These are phyloP conservation scores for Scedosporium minutisporum DNA, from an alignment of 2,329 filamentous ascomycete species.

Conservation along the genomic window DNA sequence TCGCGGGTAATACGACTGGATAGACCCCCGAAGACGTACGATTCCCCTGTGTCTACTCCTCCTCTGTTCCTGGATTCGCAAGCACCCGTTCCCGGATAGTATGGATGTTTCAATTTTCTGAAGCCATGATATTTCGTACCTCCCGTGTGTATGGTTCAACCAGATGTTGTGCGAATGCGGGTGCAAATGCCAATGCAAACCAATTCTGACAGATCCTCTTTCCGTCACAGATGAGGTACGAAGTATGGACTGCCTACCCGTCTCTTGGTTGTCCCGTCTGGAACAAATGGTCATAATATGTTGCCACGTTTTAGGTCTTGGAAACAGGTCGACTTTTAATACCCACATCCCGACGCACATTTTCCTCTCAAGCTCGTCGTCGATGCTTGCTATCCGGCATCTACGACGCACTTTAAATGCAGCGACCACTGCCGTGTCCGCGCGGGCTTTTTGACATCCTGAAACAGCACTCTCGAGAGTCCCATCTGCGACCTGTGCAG, in stretches of 20 bases:
- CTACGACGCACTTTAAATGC: neutral
- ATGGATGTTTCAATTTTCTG: conserved; percentile 1
- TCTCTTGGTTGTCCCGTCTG: neutral
- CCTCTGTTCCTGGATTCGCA: neutral
- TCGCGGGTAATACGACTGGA: neutral
- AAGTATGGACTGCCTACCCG: neutral
- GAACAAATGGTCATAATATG: neutral
- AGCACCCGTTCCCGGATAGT: neutral
- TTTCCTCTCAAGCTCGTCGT: neutral
- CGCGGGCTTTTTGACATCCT: neutral
- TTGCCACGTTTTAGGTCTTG: neutral
- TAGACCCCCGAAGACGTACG: neutral
- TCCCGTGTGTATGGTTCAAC: conserved; percentile 9
- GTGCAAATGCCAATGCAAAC: too few species aligned
- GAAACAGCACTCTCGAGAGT: neutral
- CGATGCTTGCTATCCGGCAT: neutral
- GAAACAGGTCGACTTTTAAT: neutral
- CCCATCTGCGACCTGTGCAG: neutral
- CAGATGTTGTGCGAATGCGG: conserved; percentile 1
- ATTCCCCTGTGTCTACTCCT: neutral
- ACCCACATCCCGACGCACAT: too few species aligned
- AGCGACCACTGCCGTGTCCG: neutral
- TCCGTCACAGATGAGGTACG: too few species aligned
- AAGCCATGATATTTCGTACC: conserved; percentile 4
- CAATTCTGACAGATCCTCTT: too few species aligned